A percentile compares a stretch with the other conserved stretches of the same genome.
phyloP scores from a whole-genome alignment of 23 red algal species.

The Gracilaria vermiculophylla region DNA sequence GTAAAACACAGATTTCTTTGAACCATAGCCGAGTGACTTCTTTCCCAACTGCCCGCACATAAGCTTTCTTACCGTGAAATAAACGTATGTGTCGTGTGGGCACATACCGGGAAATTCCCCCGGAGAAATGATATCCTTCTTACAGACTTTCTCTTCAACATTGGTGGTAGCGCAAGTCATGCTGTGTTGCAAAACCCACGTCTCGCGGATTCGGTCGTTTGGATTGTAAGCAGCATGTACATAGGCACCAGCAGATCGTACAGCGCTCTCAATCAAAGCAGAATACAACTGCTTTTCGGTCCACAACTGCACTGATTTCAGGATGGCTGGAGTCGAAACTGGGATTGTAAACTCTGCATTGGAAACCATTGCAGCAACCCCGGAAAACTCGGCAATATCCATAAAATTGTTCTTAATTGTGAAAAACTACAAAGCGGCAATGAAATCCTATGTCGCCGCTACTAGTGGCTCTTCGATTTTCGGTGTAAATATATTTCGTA shows the following conservation, averaged over 20 bases:
- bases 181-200: neutral
- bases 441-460: constrained; percentile 98
- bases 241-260: constrained; percentile 13
- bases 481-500: constrained; percentile 83
- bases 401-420: constrained; percentile 83
- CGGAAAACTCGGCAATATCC: constrained; percentile 70
- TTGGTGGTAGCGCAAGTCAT: constrained; percentile 48
- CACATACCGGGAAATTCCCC: constrained; percentile 62
- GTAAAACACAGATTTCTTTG: constrained; percentile 88
- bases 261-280: constrained; percentile 65
- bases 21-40: constrained; percentile 79
- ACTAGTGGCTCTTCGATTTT: constrained; percentile 95
- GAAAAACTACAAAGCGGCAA: constrained; percentile 76
- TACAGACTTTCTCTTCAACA: constrained; percentile 59
- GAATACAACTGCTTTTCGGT: constrained; percentile 93
- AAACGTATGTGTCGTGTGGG: constrained; percentile 78
- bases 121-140: constrained; percentile 26
- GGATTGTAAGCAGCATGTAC: neutral
- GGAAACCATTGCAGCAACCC: constrained; percentile 52
- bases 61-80: constrained; percentile 81
- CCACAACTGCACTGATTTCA: constrained; percentile 90
- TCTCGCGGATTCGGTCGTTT: constrained; percentile 4
- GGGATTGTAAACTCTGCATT: constrained; percentile 58
- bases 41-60: constrained; percentile 93
- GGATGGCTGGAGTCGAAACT: constrained; percentile 81